Evolutionary conservation across 495 filamentous ascomycete species (phyloP).

Genomic region (Penicillium dipodomyicola): DNA sequence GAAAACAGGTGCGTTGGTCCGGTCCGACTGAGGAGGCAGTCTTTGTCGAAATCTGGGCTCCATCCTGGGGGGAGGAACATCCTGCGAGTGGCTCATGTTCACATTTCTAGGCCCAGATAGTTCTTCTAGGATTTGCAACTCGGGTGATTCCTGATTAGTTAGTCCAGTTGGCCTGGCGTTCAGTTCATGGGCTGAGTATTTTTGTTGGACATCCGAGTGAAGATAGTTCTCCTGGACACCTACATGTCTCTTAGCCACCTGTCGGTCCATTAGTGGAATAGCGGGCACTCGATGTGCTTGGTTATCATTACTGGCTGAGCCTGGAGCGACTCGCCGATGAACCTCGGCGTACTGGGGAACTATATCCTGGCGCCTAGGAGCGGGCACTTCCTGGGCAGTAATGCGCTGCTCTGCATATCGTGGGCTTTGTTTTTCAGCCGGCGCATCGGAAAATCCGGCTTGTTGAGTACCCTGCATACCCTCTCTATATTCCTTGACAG

Average conservation of each 20-base stretch:
- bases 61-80: slow-evolving; percentile 19
- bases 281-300: slow-evolving; percentile 12
- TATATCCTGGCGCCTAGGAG: slow-evolving; percentile 17
- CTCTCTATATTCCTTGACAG: slow-evolving; percentile 40
- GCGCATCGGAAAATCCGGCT: slow-evolving; percentile 4
- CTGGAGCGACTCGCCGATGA: slow-evolving; percentile 19
- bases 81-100: slow-evolving; percentile 19
- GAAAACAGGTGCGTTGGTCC: slow-evolving; percentile 36
- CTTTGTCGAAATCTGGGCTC: slow-evolving; percentile 19
- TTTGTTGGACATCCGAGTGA: slow-evolving; percentile 16
- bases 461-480: slow-evolving; percentile 22
- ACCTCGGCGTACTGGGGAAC: slow-evolving; percentile 11
- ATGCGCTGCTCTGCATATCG: slow-evolving; percentile 23
- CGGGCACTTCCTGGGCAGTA: slow-evolving; percentile 19
- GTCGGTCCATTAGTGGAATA: slow-evolving; percentile 13
- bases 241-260: slow-evolving; percentile 14
- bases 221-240: slow-evolving; percentile 15
- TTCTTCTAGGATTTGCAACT: slow-evolving; percentile 23
- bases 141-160: slow-evolving; percentile 31
- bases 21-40: slow-evolving; percentile 16
- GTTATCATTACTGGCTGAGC: slow-evolving; percentile 17
- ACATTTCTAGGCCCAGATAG: slow-evolving; percentile 18
- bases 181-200: slow-evolving; percentile 8
- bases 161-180: slow-evolving; percentile 22
- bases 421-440: slow-evolving; percentile 22